These are phyloP conservation scores for Mycena polygramma DNA, from an alignment of 768 basidiomycete species.

Conservation along the genomic window DNA sequence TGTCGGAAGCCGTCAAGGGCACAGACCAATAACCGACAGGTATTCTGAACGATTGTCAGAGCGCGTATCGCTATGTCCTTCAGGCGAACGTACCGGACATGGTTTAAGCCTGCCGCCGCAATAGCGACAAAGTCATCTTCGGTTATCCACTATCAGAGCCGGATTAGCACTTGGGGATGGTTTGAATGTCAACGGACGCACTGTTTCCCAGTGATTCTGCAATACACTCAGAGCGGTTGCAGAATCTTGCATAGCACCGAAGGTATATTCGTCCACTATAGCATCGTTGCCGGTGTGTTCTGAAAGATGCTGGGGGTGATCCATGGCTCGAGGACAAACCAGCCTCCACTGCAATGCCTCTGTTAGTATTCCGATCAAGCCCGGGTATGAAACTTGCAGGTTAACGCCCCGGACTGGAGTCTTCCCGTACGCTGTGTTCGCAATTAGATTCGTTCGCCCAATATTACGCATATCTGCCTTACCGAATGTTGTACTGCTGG, in stretches of 20 bases:
- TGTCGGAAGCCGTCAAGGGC: slow-evolving; percentile 69
- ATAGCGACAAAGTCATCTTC: slow-evolving; percentile 80
- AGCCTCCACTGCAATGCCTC: slow-evolving; percentile 61
- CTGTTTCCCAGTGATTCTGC: slow-evolving; percentile 69
- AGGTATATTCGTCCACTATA: slow-evolving; percentile 74
- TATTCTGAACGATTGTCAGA: slow-evolving; percentile 58
- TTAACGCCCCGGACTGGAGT: slow-evolving; percentile 71
- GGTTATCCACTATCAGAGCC: slow-evolving; percentile 64
- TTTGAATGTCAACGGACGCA: slow-evolving; percentile 38
- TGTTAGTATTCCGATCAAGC: slow-evolving; percentile 1
- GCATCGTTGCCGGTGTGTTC: slow-evolving; percentile 66
- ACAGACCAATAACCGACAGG: slow-evolving; percentile 86
- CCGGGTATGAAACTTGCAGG: slow-evolving; percentile 56
- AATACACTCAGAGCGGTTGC: slow-evolving; percentile 58
- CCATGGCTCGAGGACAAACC: slow-evolving; percentile 83
- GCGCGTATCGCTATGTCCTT: background rate
- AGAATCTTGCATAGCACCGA: slow-evolving; percentile 65
- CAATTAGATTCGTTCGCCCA: background rate
- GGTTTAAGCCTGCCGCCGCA: slow-evolving; percentile 74
- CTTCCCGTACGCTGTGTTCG: slow-evolving; percentile 44
- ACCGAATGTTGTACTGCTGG: slow-evolving; percentile 35
- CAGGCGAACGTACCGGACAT: slow-evolving; percentile 67
- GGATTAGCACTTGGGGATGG: slow-evolving; percentile 3
- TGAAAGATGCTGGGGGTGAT: slow-evolving; percentile 83
- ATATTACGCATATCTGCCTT: background rate